Base-by-base conservation (phyloP, 768 basidiomycete species). In the Naganishia vishniacii region DNA sequence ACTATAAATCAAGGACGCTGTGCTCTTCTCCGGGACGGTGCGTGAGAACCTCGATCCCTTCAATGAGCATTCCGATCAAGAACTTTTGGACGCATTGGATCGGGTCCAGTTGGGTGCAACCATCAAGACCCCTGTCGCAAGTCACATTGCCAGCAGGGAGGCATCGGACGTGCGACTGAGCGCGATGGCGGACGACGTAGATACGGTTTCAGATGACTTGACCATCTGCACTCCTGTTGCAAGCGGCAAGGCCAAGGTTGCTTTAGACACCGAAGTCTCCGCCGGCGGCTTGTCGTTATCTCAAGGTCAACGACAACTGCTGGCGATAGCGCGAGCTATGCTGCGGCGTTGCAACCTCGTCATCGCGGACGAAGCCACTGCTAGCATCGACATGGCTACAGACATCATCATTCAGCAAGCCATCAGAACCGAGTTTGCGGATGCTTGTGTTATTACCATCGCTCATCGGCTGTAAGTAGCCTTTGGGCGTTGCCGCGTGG, bases 231-330 rank as follows among this genome's bases (percentile, higher is more conserved):
- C 53, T 25, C 53, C 34, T 12, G 32, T 56, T 31, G 53, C 34
- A 41, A 44, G 9, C 9, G 46, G 46, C 20, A 74, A 73, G 60
- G 65, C 65, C 13, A 68, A 71, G 0, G 79, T 93, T 29, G 81
- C 84, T 0, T 81, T 94, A 3, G 84, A 88, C 20, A 88, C 87
- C 0, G 84, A 87, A 65, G 87, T 94, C 9, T 89, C 89, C 0
- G 82, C 88, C 0, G 91, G 91, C 0, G 91, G 91, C 0, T 81
- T 85, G 31, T 94, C 95, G 79, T 93, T 95, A 76, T 92, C 89
- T 1, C 89, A 91, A 65, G 92, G 93, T 11, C 91, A 97, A 73
- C 77, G 91, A 11, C 92, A 97, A 58, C 71, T 81, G 2, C 66
- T 81, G 0, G 76, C 77, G 13, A 45, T 67, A 71, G 75, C 74